A percentile compares a stretch with the other conserved stretches of the same genome.
phyloP scores from a whole-genome alignment of 2,329 filamentous ascomycete species.

The Zelopaecilomyces penicillatus region DNA sequence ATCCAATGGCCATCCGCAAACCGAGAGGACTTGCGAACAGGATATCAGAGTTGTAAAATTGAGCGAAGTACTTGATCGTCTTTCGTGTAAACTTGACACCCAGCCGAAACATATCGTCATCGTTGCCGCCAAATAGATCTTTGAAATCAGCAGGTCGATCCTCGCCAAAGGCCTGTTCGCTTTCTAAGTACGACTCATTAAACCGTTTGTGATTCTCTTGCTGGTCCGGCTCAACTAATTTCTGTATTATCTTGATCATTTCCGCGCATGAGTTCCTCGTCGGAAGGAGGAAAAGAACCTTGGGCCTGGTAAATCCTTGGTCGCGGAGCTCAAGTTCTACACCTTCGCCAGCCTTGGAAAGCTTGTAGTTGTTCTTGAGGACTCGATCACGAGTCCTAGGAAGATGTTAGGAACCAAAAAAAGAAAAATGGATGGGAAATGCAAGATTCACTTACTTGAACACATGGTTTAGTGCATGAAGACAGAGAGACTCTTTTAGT shows the following conservation, averaged over 20 bases:
- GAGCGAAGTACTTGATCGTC: conserved; percentile 86
- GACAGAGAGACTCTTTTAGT: conserved; percentile 63
- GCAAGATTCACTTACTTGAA: conserved; percentile 54
- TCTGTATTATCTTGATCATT: conserved; percentile 67
- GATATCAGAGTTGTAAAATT: conserved; percentile 95
- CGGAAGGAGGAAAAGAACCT: conserved; percentile 82
- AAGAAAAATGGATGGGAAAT: neutral
- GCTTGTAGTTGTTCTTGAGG: conserved; percentile 81
- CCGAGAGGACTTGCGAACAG: conserved; percentile 87
- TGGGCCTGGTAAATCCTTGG: conserved; percentile 91
- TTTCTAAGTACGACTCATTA: conserved; percentile 68
- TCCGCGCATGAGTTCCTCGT: conserved; percentile 79
- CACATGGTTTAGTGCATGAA: conserved; percentile 86
- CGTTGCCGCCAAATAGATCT: conserved; percentile 86
- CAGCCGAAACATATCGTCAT: conserved; percentile 93
- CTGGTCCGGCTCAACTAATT: conserved; percentile 73
- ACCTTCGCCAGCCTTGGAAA: conserved; percentile 57
- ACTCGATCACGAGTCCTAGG: conserved; percentile 73
- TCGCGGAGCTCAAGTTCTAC: conserved; percentile 71
- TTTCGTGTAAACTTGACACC: conserved; percentile 97
- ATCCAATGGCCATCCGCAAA: conserved; percentile 81
- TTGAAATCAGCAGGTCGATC: conserved; percentile 80
- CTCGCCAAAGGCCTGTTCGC: conserved; percentile 54
- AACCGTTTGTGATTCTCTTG: conserved; percentile 94
- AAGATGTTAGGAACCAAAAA: conserved; percentile 7